A percentile compares a stretch with the other conserved stretches of the same genome.
Evolutionary conservation across 1,284 basidiomycete genomes (phyloP).

Genomic region (Ceratobasidium sp.): DNA sequence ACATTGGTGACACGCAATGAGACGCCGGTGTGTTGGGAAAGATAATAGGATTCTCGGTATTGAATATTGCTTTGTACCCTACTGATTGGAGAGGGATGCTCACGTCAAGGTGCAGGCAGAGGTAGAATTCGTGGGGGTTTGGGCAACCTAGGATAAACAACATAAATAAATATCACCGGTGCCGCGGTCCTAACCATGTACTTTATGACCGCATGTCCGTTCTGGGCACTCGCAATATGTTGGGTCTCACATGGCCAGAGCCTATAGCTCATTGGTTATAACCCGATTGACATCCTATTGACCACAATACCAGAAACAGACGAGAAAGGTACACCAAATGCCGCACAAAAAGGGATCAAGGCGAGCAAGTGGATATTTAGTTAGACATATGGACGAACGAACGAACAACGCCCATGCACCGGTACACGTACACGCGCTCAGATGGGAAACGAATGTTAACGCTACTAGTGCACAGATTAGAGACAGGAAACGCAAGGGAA

Average conservation of each 20-base stretch:
- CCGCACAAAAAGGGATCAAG: slow-evolving; percentile 14
- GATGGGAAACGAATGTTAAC: slow-evolving; percentile 16
- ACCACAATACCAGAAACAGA: slow-evolving; percentile 37
- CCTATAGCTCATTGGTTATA: slow-evolving; percentile 16
- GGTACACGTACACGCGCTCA: neutral
- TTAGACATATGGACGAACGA: slow-evolving; percentile 43
- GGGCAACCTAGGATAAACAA: too few relatives aligned
- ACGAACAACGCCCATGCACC: slow-evolving; percentile 34
- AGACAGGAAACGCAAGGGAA: slow-evolving; percentile 42
- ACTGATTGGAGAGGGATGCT: too few relatives aligned
- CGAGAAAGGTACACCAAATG: slow-evolving; percentile 29
- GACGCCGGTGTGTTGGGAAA: too few relatives aligned
- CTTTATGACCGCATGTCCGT: neutral
- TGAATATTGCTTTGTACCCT: too few relatives aligned
- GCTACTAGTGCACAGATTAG: slow-evolving; percentile 35
- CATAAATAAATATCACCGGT: too few relatives aligned
- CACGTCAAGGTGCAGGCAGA: too few relatives aligned
- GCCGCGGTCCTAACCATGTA: too few relatives aligned
- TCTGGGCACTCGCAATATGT: neutral
- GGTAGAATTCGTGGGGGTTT: too few relatives aligned
- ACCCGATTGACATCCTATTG: slow-evolving; percentile 43
- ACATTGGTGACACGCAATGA: too few relatives aligned
- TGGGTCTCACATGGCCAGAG: neutral
- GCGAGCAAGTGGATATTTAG: slow-evolving; percentile 27
- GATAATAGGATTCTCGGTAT: too few relatives aligned